Base-by-base conservation (phyloP, 176 grass and related monocot genomes). In the Melocanna baccifera region DNA sequence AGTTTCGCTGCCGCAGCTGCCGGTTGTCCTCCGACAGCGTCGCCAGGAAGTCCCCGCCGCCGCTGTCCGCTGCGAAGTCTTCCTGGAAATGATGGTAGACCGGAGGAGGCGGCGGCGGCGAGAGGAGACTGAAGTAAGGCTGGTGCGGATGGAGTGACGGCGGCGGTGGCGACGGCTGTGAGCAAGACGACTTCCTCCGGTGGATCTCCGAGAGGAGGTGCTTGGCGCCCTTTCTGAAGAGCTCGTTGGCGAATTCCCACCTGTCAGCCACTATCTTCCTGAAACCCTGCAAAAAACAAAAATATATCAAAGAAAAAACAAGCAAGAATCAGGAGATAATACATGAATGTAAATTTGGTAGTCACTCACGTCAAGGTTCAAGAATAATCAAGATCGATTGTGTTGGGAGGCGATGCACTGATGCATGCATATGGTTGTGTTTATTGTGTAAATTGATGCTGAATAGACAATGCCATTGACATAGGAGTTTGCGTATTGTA, bases 211-310 rank as follows among this genome's bases (percentile, higher is more conserved):
- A 89, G 51, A 96, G 91, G 58, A 93, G 81, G 78, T 96, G 81
- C 84, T 91, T 93, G 29, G 73, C 84, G 50, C 89, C 94, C 73
- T 91, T 96, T 53, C 84, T 93, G 89, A 96, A 96, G 73, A 91
- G 87, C 69, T 93, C 91, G 70, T 96, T 96, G 64, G 88, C 91
- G 43, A 96, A 96, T 83, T 96, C 94, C 91, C 94, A 96, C 81
- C 91, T 93, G 80, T 93, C 94, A 73, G 94, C 56, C 41, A 91
- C 89, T 79, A 93, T 91, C 89, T 96, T 96, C 73, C 84, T 96
- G 66, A 96, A 96, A 41, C 94, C 94, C 94, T 96, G 86, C 18
- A 81, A 32, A 34, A 36, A 3, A 13, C 34, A 30, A 5, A 25
- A 12, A 12, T 26, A 59, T 3, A 13, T 7, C 29, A 61, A 59